Evolutionary conservation across 2,329 filamentous ascomycete genomes (phyloP), one percentile per base, ranked within the genome.

Genomic region (Phoma sp.): DNA sequence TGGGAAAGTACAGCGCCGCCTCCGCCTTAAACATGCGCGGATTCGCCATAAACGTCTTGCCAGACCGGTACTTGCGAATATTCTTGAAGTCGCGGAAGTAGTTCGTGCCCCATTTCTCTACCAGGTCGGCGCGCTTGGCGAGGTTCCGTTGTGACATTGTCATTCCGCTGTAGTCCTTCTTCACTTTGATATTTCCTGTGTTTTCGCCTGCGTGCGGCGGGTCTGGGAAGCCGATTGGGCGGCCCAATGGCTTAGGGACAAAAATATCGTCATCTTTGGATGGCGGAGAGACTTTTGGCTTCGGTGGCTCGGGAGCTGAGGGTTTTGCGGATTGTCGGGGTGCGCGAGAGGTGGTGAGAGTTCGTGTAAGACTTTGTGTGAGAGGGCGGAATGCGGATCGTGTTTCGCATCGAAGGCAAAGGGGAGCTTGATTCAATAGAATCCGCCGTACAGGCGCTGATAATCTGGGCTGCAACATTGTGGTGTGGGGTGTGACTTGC

Each of bases 71-170:
- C 62, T 77, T 74, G 23, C 88, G 82, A 75, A 97, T 84, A 77
- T 96, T 95, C 55, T 85, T 86, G 89, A 92, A 97, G 81, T 99
- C 93, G 74, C 92, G 89, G 79, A 96, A 99, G 77, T 99, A 99
- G 2, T 93, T 93, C 54, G 90, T 90, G 18, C 88, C 81, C 69
- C 96, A 88, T 73, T 91, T 86, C 62, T 85, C 83, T 39, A 90
- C 90, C 48, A 98, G 80, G 71, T 91, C 82, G 64, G 90, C 83
- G 60, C 93, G 85, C 62, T 87, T 84, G 60, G 84, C 81, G 7
- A 97, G 77, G 72, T 98, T 93, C 30, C 69, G 67, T 47, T 73
- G 61, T 25, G 53, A 58, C 61, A 70, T 57, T 7, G 69, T 72
- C 64, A 67, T 68, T 35, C 68, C 68, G 7, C 60, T 64, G 48